These are phyloP conservation scores for Arxiozyma bovina DNA, from an alignment of 1,139 yeast species.

Conservation along the genomic window DNA sequence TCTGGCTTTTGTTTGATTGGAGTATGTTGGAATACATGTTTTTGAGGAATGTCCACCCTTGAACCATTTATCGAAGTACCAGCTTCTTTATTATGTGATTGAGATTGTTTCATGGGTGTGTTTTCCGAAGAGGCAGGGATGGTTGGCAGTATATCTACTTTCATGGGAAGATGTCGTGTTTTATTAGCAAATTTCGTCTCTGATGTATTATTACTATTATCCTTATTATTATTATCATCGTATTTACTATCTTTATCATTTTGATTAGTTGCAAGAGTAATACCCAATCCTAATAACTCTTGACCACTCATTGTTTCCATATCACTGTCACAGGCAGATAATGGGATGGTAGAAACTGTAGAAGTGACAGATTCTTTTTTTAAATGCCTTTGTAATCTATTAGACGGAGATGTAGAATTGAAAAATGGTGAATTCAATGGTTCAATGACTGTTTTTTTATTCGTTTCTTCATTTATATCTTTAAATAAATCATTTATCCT, in stretches of 20 bases:
- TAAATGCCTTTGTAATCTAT: constrained; percentile 2
- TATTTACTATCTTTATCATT: not conserved
- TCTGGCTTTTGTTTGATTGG: constrained; percentile 17
- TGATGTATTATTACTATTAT: not conserved
- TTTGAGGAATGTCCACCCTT: constrained; percentile 18
- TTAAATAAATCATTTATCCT: constrained; percentile 2
- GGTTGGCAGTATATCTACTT: constrained; percentile 19
- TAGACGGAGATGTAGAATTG: constrained; percentile 8
- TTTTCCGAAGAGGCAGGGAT: constrained; percentile 26
- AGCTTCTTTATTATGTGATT: constrained; percentile 13
- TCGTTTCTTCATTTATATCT: constrained; percentile 4
- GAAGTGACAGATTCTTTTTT: constrained; percentile 10
- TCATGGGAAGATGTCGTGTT: constrained; percentile 6
- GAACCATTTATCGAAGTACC: constrained; percentile 3
- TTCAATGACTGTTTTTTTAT: not conserved
- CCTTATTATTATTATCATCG: not conserved
- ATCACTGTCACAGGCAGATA: constrained; percentile 3
- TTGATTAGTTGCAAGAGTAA: constrained; percentile 4
- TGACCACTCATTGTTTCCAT: not conserved
- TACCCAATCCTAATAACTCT: constrained; percentile 5
- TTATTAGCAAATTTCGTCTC: too few relatives aligned
- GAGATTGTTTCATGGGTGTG: constrained; percentile 21
- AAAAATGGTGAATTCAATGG: constrained; percentile 4
- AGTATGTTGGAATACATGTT: constrained; percentile 27
- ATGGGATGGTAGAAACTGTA: constrained; percentile 10